Evolutionary conservation across 148 eudicot species (phyloP), one percentile per base, ranked within the genome.

Genomic region (Spergularia marina): DNA sequence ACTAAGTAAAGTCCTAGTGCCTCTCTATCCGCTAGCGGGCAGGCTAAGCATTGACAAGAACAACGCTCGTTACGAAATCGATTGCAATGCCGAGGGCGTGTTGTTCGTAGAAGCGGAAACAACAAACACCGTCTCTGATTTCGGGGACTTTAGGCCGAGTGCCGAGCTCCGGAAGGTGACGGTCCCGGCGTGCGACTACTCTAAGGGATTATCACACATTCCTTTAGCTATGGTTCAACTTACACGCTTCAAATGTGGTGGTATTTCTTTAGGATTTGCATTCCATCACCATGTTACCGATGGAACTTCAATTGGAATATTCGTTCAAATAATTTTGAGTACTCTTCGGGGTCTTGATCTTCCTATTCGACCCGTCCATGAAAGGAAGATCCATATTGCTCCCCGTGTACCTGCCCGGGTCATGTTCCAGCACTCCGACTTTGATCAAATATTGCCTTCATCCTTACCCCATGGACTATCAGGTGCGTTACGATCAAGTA

Each of bases 171-270:
- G 77, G 20, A 69, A 41, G 16, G 64, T 77, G 51, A 78, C 80
- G 12, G n/a, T 51, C 52, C 84, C 89, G 2, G 40, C 76, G 5
- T 85, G 85, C 53, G 89, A 86, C 64, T 82, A 86, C 53, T 60
- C 83, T 41, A 5, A 41, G 15, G 84, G 77, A 23, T 75, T 84
- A 7, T 51, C 72, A 11, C 69, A 81, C 0, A 73, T 77, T 20
- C 84, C 89, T 12, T 78, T 86, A 10, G 25, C 82, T 21, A 77
- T 86, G 75, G 68, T 74, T 16, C 77, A 68, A 18, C 7, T 68
- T 4, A 68, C 71, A 20, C 53, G 71, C 0, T 68, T 68, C 18
- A 47, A 18, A 47, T 68, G 71, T 68, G 71, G 54, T n/a, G 71
- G 71, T 18, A 54, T 68, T 0, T 44, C 53, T 10, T 4, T 68